Evolutionary conservation across 805 yeast genomes (phyloP), one percentile per base, ranked within the genome.

Genomic region (Candida multigemmis): DNA sequence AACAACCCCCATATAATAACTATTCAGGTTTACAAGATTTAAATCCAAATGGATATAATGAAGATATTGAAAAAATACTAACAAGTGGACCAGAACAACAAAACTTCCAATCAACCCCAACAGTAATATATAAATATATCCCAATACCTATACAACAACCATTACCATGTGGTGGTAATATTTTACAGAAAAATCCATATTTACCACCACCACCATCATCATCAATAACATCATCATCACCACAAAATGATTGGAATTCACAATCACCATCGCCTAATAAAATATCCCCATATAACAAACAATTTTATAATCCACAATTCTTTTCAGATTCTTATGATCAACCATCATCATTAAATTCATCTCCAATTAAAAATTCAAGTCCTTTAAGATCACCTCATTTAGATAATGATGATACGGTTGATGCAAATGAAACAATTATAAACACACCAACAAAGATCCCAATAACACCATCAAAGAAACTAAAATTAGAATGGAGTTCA

Each of bases 71-170:
- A 19, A 56, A 52, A 19, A 42, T 50, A 23, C 43, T 49, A 28
- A 41, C 42, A 18, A n/a, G 26, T 32, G 17, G 31, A 14, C 8
- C 27, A 27, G 11, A 16, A 8, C n/a, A 24, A 31, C 3, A 11
- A 16, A 5, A 7, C 13, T 12, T 23, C 30, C 15, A 19, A 23
- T 13, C 33, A 26, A 5, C 24, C 16, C 16, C 13, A 27, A 16
- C 25, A 14, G 13, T n/a, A 5, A 23, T 23, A 12, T 32, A 42
- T 34, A 51, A 51, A 21, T 60, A 46, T 26, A 61, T 61, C 14
- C 65, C 65, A 7, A 56, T 60, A 9, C 67, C 68, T 5, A 53
- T 60, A 3, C 61, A 53, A 35, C 48, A 54, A 25, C 63, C 65
- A n/a, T 27, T 32, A 3, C 35, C 25, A 7, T 34, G 29, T 26